These are phyloP conservation scores for Agmasoma carcini DNA, from an alignment of 371 early-diverging fungal genomes.

Conservation along the genomic window DNA sequence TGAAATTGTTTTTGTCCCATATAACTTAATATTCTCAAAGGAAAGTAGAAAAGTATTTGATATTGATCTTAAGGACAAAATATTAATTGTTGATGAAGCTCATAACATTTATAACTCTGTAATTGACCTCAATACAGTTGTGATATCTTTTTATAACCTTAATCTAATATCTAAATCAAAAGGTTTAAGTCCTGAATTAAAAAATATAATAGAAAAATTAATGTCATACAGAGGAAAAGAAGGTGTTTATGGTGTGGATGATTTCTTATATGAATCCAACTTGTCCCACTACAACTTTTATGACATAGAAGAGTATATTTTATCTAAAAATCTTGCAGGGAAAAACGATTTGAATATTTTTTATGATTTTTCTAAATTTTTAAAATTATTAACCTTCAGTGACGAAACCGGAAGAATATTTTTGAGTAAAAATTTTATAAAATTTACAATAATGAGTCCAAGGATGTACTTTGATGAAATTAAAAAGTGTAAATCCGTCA, in stretches of 20 bases:
- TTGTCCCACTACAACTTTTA: slow-evolving; percentile 44
- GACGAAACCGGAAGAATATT: slow-evolving; percentile 37
- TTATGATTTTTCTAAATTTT: slow-evolving; percentile 37
- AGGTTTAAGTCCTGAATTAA: slow-evolving; percentile 1
- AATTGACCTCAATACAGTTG: slow-evolving; percentile 41
- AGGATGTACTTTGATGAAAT: slow-evolving; percentile 64
- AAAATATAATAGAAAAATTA: slow-evolving; percentile 10
- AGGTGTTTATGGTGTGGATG: slow-evolving; percentile 26
- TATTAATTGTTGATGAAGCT: slow-evolving; percentile 54
- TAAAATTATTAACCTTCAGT: slow-evolving; percentile 37
- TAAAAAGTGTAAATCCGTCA: slow-evolving; percentile 64
- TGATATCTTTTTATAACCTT: slow-evolving; percentile 14
- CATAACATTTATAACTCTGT: slow-evolving; percentile 53
- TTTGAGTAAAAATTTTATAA: slow-evolving; percentile 18
- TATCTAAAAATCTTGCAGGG: slow-evolving; percentile 26
- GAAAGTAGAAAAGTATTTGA: slow-evolving; percentile 39
- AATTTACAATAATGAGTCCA: slow-evolving; percentile 65
- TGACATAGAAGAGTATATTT: slow-evolving; percentile 44
- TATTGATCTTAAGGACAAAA: slow-evolving; percentile 38
- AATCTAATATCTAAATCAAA: slow-evolving; percentile 1
- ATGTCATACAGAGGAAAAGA: slow-evolving; percentile 21
- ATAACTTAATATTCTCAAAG: slow-evolving; percentile 45
- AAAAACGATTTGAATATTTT: slow-evolving; percentile 5
- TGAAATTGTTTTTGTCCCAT: slow-evolving; percentile 51
- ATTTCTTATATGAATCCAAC: slow-evolving; percentile 40